Conservation (phyloP, 2,329 filamentous ascomycete genomes). For the Byssochlamys sp. region DNA sequence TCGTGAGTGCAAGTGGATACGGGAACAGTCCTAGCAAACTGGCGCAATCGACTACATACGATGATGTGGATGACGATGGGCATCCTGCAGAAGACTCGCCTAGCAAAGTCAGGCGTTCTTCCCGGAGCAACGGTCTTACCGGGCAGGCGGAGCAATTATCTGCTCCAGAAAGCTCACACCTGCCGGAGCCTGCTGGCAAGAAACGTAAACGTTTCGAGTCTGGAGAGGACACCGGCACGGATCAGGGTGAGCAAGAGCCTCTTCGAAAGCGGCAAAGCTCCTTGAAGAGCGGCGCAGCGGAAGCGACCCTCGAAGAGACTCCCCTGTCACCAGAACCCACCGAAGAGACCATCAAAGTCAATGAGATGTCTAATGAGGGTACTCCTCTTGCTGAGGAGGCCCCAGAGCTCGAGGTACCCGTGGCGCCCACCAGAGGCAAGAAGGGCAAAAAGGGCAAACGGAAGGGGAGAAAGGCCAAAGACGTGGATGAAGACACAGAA, state of each 20-base stretch:
- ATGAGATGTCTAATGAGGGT: slow-evolving; percentile 17
- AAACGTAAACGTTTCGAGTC: slow-evolving; percentile 33
- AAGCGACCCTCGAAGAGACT: slow-evolving; percentile 24
- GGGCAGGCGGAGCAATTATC: slow-evolving; percentile 13
- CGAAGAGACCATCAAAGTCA: slow-evolving; percentile 21
- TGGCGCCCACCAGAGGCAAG: slow-evolving; percentile 23
- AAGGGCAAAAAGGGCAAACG: slow-evolving; percentile 39
- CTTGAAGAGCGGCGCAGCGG: slow-evolving; percentile 27
- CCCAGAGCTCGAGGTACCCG: slow-evolving; percentile 22
- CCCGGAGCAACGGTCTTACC: slow-evolving; percentile 22
- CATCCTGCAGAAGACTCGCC: slow-evolving; percentile 32
- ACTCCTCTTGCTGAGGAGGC: slow-evolving; percentile 21
- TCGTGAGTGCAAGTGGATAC: slow-evolving; percentile 48
- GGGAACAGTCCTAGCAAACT: slow-evolving; percentile 71
- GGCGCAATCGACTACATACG: slow-evolving; percentile 46
- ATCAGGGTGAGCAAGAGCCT: slow-evolving; percentile 30
- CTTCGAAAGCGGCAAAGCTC: slow-evolving; percentile 34
- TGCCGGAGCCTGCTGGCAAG: slow-evolving; percentile 25
- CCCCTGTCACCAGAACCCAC: slow-evolving; percentile 26
- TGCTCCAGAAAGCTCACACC: slow-evolving; percentile 17
- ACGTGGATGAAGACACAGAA: slow-evolving; percentile 29
- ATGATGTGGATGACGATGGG: slow-evolving; percentile 42
- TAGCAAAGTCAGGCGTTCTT: slow-evolving; percentile 27
- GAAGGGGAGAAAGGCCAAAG: slow-evolving; percentile 34
- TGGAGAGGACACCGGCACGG: slow-evolving; percentile 26